Base-by-base conservation (phyloP, 768 basidiomycete genomes). In the Strobilomyces echinocephalus region DNA sequence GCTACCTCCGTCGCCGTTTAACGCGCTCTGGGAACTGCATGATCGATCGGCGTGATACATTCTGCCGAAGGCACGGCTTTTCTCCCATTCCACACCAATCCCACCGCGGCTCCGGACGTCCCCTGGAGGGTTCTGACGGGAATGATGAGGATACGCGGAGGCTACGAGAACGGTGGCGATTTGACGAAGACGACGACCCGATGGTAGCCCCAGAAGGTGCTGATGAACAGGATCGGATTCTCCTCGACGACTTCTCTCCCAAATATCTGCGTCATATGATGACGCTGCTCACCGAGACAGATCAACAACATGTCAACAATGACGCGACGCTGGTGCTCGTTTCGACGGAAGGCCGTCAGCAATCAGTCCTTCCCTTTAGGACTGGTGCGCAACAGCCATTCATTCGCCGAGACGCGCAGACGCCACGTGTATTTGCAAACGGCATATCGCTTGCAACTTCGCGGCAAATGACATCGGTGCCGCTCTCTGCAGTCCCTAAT, bases 11-110 rank as follows among this genome's bases (percentile, higher is more conserved):
- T 55, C 62, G 87, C 45, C 87, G 95, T 9, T 69, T 79, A 52
- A 93, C 93, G 1, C 88, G 95, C 50, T 90, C 88, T 33, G 95
- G 95, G 4, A 81, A 90, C 28, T 66, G 85, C 14, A 74, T 83
- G 57, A 60, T 95, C 16, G 93, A 97, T 71, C 80, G 95, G 46
- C 81, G 85, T 14, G 69, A 73, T 53, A 59, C 70, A 14, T 61
- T 65, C 51, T 59, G 60, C 35, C 60, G 61, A 47, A 56, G 54
- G 33, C 60, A 60, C 18, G 70, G 64, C 20, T 60, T 69, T 28
- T 52, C 49, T 46, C 57, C 60, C 0, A 38, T 55, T 0, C 14
- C 45, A 4, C 46, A 49, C 15, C 60, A 50, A n/a, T 33, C 53
- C 2, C 58, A 55, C 15, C 51, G 39, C 14, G 41, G 21, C 36